Base-by-base conservation (phyloP, 179 eudicot genomes). In the Vitellaria paradoxa region DNA sequence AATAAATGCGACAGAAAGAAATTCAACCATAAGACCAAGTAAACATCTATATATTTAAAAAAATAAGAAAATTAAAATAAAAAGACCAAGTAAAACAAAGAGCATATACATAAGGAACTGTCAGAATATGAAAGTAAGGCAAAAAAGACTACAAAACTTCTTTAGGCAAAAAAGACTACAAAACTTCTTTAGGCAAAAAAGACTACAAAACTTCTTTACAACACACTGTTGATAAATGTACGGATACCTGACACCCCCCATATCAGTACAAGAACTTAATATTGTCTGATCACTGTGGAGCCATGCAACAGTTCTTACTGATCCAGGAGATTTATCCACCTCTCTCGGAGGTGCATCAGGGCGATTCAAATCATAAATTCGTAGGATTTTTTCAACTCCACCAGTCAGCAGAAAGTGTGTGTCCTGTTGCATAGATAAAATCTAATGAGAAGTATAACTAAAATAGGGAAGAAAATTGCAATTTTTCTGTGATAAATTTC, bases 211-310 rank as follows among this genome's bases (percentile, higher is more conserved):
- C 69, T 12, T n/a, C 69, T 65, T 14, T 50, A 7, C 14, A 40
- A 37, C 20, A 40, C 7, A 14, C 13, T 0, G 15, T 40, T 40
- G n/a, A 65, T 7, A 65, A 30, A 15, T 18, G 18, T 14, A 65
- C 37, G 4, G 2, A 62, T 84, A 92, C 97, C 97, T 92, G 65
- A 92, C 92, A 42, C 97, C 97, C 15, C 97, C 92, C 72, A 83
- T 83, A 81, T 92, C 97, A 63, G 89, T 86, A 68, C 92, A 90
- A 73, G 97, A 86, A 73, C 97, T 87, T 78, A 92, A 79, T 80
- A 92, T 92, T 37, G 92, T 92, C 78, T 90, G 97, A 81, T 92
- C 97, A 77, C 92, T 92, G 74, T 92, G 97, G 63, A 92, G 93
- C 94, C 91, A 89, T 21, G 92, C 85, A 81, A 88, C 84, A 46